Conservation (phyloP, 2,329 filamentous ascomycete species). For the Aspergillus amoenus region DNA sequence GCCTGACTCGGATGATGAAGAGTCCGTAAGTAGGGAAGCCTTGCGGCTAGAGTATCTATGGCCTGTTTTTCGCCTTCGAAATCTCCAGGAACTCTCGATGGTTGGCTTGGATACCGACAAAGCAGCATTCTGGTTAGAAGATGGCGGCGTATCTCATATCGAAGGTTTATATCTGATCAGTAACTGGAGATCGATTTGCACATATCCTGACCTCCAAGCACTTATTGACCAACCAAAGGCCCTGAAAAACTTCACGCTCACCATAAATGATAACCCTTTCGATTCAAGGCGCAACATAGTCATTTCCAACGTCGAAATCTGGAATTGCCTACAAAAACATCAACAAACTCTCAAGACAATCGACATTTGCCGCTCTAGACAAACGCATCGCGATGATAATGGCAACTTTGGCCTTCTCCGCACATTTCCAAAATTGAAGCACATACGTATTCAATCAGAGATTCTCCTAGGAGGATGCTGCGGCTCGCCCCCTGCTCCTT, state of each 20-base stretch:
- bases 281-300: not conserved
- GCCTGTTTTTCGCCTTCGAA: not conserved
- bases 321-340: not conserved
- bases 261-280: not conserved
- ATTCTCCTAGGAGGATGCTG: too few species aligned
- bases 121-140: not conserved
- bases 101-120: not conserved
- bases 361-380: not conserved
- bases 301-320: not conserved
- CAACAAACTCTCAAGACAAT: not conserved
- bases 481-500: too few species aligned
- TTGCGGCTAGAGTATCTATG: not conserved
- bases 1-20: not conserved
- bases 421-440: too few species aligned
- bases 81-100: not conserved
- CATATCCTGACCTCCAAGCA: not conserved
- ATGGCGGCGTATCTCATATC: not conserved
- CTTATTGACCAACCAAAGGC: not conserved
- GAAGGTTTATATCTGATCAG: not conserved
- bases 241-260: not conserved
- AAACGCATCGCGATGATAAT: not conserved
- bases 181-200: not conserved
- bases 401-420: too few species aligned
- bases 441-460: too few species aligned
- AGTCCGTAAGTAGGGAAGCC: not conserved